Evolutionary conservation across 1,284 basidiomycete genomes (phyloP).

Genomic region (Spongispora temasekensis): DNA sequence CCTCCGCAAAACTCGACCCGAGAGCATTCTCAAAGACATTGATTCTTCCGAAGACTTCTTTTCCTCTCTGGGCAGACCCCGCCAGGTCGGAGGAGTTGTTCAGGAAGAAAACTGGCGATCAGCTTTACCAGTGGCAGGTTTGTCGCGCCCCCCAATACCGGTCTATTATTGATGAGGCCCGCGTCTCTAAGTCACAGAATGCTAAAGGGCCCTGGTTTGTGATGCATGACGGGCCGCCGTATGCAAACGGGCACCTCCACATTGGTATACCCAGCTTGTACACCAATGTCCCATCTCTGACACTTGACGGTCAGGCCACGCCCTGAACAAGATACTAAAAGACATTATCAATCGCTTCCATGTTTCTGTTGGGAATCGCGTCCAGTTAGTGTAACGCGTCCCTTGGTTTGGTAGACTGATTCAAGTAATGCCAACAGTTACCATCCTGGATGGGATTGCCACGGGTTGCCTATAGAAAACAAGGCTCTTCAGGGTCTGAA

Average conservation of each 20-base stretch:
- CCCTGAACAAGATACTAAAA: slow-evolving; percentile 96
- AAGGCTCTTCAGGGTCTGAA: slow-evolving; percentile 82
- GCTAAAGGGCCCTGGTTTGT: slow-evolving; percentile 73
- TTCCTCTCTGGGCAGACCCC: slow-evolving; percentile 78
- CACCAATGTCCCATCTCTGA: slow-evolving; percentile 2
- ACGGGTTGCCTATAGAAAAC: slow-evolving; percentile 96
- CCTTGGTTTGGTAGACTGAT: slow-evolving; percentile 7
- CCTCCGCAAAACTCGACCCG: slow-evolving; percentile 18
- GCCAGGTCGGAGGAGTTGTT: slow-evolving; percentile 64
- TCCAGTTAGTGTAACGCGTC: slow-evolving; percentile 65
- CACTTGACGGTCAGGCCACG: slow-evolving; percentile 68
- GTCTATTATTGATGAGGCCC: slow-evolving; percentile 4
- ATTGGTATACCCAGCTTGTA: slow-evolving; percentile 64
- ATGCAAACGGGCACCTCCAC: slow-evolving; percentile 95
- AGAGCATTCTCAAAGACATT: slow-evolving; percentile 67
- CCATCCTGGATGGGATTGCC: slow-evolving; percentile 97
- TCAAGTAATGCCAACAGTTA: slow-evolving; percentile 55
- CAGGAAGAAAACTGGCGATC: slow-evolving; percentile 67
- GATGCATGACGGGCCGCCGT: slow-evolving; percentile 96
- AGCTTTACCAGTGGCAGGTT: slow-evolving; percentile 90
- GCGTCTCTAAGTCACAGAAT: slow-evolving; percentile 56
- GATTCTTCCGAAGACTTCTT: slow-evolving; percentile 80
- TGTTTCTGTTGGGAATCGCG: slow-evolving; percentile 73
- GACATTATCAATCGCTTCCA: slow-evolving; percentile 95
- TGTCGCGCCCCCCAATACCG: slow-evolving; percentile 21